phyloP scores from a whole-genome alignment of 352 stramenopile species.

The Sclerospora graminicola region DNA sequence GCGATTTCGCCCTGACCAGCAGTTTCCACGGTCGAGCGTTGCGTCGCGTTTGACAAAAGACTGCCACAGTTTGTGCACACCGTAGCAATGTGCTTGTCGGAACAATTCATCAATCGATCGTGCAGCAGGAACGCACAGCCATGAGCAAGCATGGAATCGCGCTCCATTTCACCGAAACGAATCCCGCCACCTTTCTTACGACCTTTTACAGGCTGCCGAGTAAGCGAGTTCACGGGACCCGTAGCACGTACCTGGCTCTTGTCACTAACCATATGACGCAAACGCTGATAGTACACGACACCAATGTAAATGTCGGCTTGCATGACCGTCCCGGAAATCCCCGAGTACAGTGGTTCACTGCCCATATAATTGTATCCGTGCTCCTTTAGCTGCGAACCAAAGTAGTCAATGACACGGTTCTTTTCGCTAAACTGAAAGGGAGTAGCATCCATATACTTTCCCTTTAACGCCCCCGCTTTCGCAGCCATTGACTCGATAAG shows the following conservation, averaged over 20 bases:
- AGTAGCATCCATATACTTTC: conserved; percentile 95
- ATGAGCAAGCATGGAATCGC: conserved; percentile 97
- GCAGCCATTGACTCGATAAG: conserved; percentile 99
- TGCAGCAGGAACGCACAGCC: conserved; percentile 94
- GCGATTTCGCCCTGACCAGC: conserved; percentile 72
- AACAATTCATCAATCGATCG: conserved; percentile 98
- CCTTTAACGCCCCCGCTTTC: conserved; percentile 97
- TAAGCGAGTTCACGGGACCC: conserved; percentile 98
- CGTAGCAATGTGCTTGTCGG: conserved; percentile 96
- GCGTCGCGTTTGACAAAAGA: conserved; percentile 82
- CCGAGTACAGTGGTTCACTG: conserved; percentile 98
- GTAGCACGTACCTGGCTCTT: conserved; percentile 99
- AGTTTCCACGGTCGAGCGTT: conserved; percentile 71
- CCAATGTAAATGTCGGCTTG: conserved; percentile 99
- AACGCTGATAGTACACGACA: conserved; percentile 99
- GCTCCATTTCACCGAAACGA: conserved; percentile 99
- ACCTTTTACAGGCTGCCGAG: conserved; percentile 98
- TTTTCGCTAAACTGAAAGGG: conserved; percentile 99
- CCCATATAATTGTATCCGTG: conserved; percentile 98
- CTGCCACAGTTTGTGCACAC: conserved; percentile 91
- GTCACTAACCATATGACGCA: conserved; percentile 99
- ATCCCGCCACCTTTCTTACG: conserved; percentile 99
- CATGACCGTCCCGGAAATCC: conserved; percentile 97
- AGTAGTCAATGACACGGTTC: conserved; percentile 98
- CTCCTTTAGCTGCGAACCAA: conserved; percentile 95